A percentile compares a stretch with the other conserved stretches of the same genome.
These are phyloP conservation scores for Oryza nivara DNA, from an alignment of 176 grass and related monocot genomes.

Conservation along the genomic window DNA sequence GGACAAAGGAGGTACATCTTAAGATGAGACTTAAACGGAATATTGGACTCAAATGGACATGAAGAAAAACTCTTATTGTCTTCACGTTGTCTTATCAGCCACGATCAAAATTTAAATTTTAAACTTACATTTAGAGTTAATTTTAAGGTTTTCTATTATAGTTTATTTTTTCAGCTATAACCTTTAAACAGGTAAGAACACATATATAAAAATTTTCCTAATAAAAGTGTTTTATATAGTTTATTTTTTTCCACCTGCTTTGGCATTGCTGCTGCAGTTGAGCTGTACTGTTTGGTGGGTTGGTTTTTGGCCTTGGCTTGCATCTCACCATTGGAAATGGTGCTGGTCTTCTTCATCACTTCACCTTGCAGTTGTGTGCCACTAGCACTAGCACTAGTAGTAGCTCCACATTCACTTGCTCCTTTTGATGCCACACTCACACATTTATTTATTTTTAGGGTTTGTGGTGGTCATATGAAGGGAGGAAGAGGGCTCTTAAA, in stretches of 20 bases:
- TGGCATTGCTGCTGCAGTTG: constrained; percentile 51
- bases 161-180: too few relatives aligned
- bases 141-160: too few relatives aligned
- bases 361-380: constrained; percentile 25
- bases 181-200: too few relatives aligned
- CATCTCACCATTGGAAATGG: constrained; percentile 43
- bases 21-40: too few relatives aligned
- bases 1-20: too few relatives aligned
- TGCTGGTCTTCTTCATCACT: constrained; percentile 49
- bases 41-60: too few relatives aligned
- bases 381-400: not conserved
- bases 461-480: constrained; percentile 45
- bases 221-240: too few relatives aligned
- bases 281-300: constrained; percentile 50
- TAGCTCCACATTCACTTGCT: constrained; percentile 40
- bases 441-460: constrained; percentile 34
- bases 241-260: not conserved
- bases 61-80: too few relatives aligned
- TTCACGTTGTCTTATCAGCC: too few relatives aligned
- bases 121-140: too few relatives aligned
- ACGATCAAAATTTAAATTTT: too few relatives aligned
- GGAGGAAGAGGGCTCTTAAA: not conserved
- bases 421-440: constrained; percentile 60
- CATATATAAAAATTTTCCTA: too few relatives aligned
- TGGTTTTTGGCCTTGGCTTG: constrained; percentile 38